phyloP scores from a whole-genome alignment of 192 early-diverging fungal species.

The Umbelopsis ramanniana region DNA sequence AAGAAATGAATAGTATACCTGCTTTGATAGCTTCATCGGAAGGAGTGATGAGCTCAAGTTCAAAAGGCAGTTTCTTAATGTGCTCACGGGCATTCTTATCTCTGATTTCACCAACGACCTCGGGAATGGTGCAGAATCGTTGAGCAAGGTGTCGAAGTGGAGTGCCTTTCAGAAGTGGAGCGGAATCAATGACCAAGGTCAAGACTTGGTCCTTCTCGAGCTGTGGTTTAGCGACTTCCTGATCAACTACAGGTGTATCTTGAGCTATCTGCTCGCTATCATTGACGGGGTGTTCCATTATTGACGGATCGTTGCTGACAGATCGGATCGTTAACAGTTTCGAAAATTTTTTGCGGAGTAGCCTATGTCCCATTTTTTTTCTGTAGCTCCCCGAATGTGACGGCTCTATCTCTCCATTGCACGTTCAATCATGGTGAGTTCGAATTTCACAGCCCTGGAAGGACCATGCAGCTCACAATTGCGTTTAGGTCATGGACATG shows the following conservation, averaged over 20 bases:
- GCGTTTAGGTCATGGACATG: neutral
- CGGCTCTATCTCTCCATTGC: neutral
- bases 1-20: constrained; percentile 26
- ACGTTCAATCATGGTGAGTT: neutral
- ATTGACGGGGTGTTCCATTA: neutral
- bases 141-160: constrained; percentile 65
- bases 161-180: constrained; percentile 69
- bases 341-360: constrained; percentile 2
- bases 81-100: constrained; percentile 71
- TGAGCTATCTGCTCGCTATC: neutral
- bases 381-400: neutral
- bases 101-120: constrained; percentile 84
- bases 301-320: constrained; percentile 4
- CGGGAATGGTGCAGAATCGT: constrained; percentile 84
- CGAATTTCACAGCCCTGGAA: no score
- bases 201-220: constrained; percentile 46
- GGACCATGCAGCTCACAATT: no score
- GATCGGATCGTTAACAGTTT: neutral
- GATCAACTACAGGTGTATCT: neutral
- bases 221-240: no score
- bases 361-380: neutral
- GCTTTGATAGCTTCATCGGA: constrained; percentile 67
- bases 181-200: constrained; percentile 74
- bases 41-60: constrained; percentile 63
- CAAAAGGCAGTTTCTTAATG: constrained; percentile 63